Evolutionary conservation across 495 filamentous ascomycete genomes (phyloP).

Genomic region (Neurospora sp.): DNA sequence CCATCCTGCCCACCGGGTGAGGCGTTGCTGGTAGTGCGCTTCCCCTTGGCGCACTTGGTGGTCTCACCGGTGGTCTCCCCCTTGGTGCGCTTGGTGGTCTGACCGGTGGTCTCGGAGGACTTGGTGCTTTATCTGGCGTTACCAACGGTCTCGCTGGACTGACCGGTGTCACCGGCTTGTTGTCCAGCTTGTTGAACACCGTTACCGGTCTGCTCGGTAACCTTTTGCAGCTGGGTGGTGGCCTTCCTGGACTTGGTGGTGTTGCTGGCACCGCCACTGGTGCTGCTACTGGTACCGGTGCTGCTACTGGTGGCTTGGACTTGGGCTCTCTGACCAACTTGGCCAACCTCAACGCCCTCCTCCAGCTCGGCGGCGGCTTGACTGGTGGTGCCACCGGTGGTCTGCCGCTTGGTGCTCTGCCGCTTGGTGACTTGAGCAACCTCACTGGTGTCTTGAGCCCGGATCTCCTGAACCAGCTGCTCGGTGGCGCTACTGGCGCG

Average conservation of each 20-base stretch:
- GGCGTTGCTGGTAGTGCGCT: background rate
- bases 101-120: background rate
- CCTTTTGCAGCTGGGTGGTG: background rate
- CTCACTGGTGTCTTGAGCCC: background rate
- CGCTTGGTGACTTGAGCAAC: background rate
- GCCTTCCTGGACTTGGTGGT: background rate
- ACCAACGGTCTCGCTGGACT: background rate
- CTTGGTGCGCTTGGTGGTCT: background rate
- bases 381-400: background rate
- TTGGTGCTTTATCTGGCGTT: background rate
- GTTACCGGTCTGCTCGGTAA: background rate
- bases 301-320: background rate
- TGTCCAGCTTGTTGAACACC: background rate
- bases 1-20: background rate
- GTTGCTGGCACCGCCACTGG: too few species aligned
- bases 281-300: background rate
- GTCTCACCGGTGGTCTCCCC: background rate
- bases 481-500: background rate
- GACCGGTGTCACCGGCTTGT: background rate
- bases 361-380: background rate
- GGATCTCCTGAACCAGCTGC: background rate
- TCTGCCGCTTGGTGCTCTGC: background rate
- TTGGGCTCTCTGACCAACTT: background rate
- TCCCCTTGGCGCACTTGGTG: too few species aligned
- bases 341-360: background rate